phyloP scores from a whole-genome alignment of 2,329 filamentous ascomycete species.

The Botrytis squamosa region DNA sequence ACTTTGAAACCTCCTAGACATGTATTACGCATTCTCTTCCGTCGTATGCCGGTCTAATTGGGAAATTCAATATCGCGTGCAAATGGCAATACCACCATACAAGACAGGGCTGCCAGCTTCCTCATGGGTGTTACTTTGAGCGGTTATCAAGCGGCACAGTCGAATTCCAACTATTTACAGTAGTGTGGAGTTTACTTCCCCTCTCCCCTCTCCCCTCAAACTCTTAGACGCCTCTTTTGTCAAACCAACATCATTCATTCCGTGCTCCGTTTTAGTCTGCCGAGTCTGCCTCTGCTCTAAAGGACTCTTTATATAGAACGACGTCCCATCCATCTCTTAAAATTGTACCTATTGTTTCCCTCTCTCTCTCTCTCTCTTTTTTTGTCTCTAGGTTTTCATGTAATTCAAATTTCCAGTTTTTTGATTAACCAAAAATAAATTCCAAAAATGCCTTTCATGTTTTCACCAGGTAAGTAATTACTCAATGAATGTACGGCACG shows the following conservation, averaged over 20 bases:
- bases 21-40: background rate
- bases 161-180: background rate
- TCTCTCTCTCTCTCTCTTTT: too few relatives aligned
- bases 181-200: background rate
- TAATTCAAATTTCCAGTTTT: background rate
- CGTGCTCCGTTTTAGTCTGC: background rate
- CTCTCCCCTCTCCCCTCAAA: too few relatives aligned
- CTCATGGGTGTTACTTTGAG: background rate
- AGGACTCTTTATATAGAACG: conserved; percentile 4
- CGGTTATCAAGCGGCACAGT: conserved; percentile 14
- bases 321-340: background rate
- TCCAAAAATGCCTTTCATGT: conserved; percentile 17
- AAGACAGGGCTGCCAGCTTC: conserved; percentile 4
- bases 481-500: background rate
- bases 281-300: background rate
- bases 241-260: background rate
- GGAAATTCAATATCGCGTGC: background rate
- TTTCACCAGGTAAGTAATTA: conserved; percentile 19
- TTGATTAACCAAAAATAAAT: background rate
- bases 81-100: background rate
- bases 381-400: background rate
- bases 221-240: background rate
- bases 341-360: background rate
- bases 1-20: background rate
- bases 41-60: background rate